These are phyloP conservation scores for Ustilago nuda DNA, from an alignment of 1,284 basidiomycete species.

Conservation along the genomic window DNA sequence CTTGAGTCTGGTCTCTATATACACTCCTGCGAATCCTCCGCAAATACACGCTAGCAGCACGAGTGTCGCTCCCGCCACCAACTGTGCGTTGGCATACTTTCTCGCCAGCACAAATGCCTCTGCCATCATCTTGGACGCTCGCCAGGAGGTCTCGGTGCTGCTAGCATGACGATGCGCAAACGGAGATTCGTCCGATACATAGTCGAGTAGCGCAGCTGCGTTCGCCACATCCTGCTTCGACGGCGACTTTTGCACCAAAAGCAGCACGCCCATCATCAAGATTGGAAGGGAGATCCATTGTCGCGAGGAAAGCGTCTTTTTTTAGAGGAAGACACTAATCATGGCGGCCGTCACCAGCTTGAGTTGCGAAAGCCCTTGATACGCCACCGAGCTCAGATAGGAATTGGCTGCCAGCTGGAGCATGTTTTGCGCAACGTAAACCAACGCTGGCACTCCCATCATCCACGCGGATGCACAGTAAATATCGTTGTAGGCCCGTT, in stretches of 20 bases:
- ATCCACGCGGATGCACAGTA: conserved; percentile 37
- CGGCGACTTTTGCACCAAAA: conserved; percentile 20
- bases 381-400: conserved; percentile 38
- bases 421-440: conserved; percentile 47
- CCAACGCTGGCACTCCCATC: conserved; percentile 40
- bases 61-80: conserved; percentile 8
- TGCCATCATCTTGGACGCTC: neutral
- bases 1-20: conserved; percentile 41
- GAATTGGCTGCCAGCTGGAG: conserved; percentile 40
- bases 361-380: conserved; percentile 43
- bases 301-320: conserved; percentile 19
- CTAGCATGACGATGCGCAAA: conserved; percentile 8
- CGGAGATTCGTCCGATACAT: conserved; percentile 14
- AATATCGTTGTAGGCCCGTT: conserved; percentile 14
- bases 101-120: conserved; percentile 15
- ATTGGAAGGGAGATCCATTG: conserved; percentile 40
- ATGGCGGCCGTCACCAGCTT: conserved; percentile 44
- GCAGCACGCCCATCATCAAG: conserved; percentile 24
- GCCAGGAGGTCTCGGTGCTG: neutral
- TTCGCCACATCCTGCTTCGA: conserved; percentile 1
- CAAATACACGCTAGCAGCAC: conserved; percentile 41
- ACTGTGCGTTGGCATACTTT: conserved; percentile 10
- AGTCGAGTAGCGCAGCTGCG: conserved; percentile 10
- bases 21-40: conserved; percentile 45
- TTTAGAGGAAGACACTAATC: conserved; percentile 34